Evolutionary conservation across 1,139 yeast genomes (phyloP), one percentile per base, ranked within the genome.

Genomic region (Geotrichum cucujoidarum): DNA sequence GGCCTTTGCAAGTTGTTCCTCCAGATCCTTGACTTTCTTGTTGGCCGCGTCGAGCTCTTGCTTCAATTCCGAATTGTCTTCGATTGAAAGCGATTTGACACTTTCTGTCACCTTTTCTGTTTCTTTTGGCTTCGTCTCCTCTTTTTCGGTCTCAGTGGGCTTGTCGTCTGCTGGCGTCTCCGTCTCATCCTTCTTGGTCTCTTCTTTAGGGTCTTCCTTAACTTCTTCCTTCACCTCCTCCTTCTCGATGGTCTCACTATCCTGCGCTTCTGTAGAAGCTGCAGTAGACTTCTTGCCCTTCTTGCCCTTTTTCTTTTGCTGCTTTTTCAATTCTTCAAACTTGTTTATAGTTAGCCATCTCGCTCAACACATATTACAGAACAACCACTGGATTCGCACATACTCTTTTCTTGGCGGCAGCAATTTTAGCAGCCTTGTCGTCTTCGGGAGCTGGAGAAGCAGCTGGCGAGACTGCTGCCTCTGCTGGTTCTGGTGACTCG

Each of bases 311-410:
- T 76, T 76, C 63, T 64, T 67, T 52, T 64, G 58, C 60, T 77
- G 76, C 69, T 76, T 78, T 71, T 81, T 80, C 70, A 80, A 66
- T 55, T 79, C 82, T 53, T 80, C 84, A 57, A 74, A 78, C 69
- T 69, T 51, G n/a, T n/a, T n/a, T n/a, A n/a, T n/a, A n/a, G n/a
- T n/a, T n/a, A n/a, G n/a, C n/a, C n/a, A n/a, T n/a, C n/a, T n/a
- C n/a, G n/a, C n/a, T n/a, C n/a, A n/a, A n/a, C n/a, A n/a, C n/a
- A n/a, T n/a, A n/a, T n/a, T n/a, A n/a, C n/a, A n/a, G n/a, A n/a
- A n/a, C n/a, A n/a, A n/a, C n/a, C n/a, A n/a, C n/a, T n/a, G n/a
- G n/a, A n/a, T n/a, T n/a, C 27, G 18, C 21, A 49, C 60, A n/a
- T 53, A 65, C 72, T 61, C 77, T 75, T 67, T 78, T 79, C 58